These are phyloP conservation scores for Phylloporus rhodoxanthus DNA, from an alignment of 768 basidiomycete species.

Conservation along the genomic window DNA sequence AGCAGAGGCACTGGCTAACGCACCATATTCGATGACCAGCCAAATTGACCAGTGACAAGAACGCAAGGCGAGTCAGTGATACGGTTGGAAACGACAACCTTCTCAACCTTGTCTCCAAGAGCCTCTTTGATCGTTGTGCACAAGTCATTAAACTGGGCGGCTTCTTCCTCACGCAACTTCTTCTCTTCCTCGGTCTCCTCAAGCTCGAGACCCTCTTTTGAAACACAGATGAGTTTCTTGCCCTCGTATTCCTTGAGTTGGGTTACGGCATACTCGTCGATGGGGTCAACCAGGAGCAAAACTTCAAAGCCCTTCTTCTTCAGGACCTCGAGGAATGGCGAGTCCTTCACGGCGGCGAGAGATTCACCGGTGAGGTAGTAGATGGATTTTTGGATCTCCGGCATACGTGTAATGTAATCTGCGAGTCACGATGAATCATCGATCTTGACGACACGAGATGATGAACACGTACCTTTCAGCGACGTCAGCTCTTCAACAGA, in stretches of 20 bases:
- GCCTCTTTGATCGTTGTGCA: constrained; percentile 96
- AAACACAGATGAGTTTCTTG: constrained; percentile 96
- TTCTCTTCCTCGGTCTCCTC: constrained; percentile 99
- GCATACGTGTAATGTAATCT: constrained; percentile 99
- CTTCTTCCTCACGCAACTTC: constrained; percentile 80
- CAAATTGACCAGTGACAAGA: constrained; percentile 97
- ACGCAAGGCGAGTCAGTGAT: constrained; percentile 96
- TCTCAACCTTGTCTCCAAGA: constrained; percentile 99
- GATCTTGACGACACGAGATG: not conserved
- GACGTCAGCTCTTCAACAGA: constrained; percentile 84
- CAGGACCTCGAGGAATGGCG: constrained; percentile 97
- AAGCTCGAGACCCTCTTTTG: constrained; percentile 98
- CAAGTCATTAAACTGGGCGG: constrained; percentile 75
- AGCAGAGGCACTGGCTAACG: constrained; percentile 14
- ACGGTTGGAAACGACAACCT: constrained; percentile 96
- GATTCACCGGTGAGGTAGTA: constrained; percentile 99
- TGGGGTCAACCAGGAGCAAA: constrained; percentile 94
- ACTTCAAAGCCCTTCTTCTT: constrained; percentile 99
- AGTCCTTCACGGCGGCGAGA: constrained; percentile 82
- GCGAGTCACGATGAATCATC: not conserved
- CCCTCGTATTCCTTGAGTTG: constrained; percentile 99
- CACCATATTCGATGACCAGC: constrained; percentile 99
- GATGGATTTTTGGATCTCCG: constrained; percentile 96
- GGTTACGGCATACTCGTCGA: constrained; percentile 97
- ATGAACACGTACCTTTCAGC: constrained; percentile 67